Base-by-base conservation (phyloP, 768 basidiomycete species). In the Xerocomus brunneocitrinus region DNA sequence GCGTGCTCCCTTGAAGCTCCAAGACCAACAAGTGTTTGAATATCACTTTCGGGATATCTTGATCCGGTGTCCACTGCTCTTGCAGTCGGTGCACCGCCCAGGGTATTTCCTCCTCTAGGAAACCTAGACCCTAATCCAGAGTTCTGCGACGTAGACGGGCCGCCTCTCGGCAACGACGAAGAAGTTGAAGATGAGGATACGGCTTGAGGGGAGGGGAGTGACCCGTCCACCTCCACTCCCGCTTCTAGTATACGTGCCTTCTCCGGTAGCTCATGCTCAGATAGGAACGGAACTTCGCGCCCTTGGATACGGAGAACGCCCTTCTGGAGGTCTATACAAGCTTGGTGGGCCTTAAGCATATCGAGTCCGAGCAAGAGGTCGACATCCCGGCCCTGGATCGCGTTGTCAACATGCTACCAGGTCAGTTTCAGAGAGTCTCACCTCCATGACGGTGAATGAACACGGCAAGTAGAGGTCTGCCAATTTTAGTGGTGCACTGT, bases 291-390 rank as follows among this genome's bases (percentile, higher is more conserved):
- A 8, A 99, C 86, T 70, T 97, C 91, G 13, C 91, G 81, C 16
- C 83, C 87, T 74, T 93, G 90, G 47, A 99, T 98, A n/a, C 92
- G 81, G 22, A 99, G 82, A 12, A 89, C 89, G 58, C 85, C 83
- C 69, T 92, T 92, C 61, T 85, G 78, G 24, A 99, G 81, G 70
- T 99, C 97, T 68, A 99, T 98, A 64, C 85, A 90, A 5, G 94
- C 95, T 66, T 97, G 94, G 67, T 98, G 91, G 0, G 94, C 90
- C 71, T 93, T 98, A 56, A 98, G 82, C 97, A 98, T 98, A 77
- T 99, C 97, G n/a, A 99, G 79, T 7, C 97, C 97, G 39, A 99
- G 86, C 3, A 99, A 76, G n/a, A 99, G 83, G 65, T 98, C 95
- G 43, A 98, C 93, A 53, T 89, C 85, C 31, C 85, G 82, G 35